Conservation (phyloP, 352 stramenopile genomes). For the Pythium sp. region DNA sequence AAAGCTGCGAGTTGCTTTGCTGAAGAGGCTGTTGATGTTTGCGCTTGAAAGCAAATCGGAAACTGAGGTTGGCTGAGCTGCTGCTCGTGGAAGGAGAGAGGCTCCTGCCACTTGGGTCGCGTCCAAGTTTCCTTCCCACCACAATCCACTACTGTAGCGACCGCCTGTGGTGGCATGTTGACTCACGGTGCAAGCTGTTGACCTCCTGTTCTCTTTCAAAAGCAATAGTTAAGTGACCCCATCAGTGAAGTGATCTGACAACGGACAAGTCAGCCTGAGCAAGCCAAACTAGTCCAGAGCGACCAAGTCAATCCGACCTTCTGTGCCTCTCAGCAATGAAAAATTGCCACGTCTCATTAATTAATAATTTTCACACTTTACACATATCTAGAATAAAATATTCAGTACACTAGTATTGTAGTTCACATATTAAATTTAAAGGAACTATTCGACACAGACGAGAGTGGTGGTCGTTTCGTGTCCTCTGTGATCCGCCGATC, state of each 20-base stretch:
- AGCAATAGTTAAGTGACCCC: not conserved
- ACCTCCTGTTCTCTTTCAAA: not conserved
- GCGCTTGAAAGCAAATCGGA: constrained; percentile 5
- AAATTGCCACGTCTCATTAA: too few species aligned
- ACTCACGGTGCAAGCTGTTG: too few species aligned
- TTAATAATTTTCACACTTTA: too few species aligned
- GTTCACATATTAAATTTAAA: too few species aligned
- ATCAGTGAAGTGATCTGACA: not conserved
- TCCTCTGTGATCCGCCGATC: not conserved
- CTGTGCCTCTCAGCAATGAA: not conserved
- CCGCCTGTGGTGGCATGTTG: too few species aligned
- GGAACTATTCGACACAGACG: not conserved
- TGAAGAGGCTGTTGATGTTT: constrained; percentile 7
- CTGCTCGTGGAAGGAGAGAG: not conserved
- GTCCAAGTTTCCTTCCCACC: not conserved
- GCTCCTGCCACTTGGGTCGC: not conserved
- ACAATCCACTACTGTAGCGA: too few species aligned
- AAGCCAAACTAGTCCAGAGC: not conserved
- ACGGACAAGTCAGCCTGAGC: not conserved
- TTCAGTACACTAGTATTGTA: too few species aligned
- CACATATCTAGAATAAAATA: too few species aligned
- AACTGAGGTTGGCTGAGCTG: not conserved
- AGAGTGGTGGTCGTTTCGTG: not conserved
- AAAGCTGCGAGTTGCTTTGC: not conserved
- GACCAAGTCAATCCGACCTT: not conserved